Evolutionary conservation across 495 filamentous ascomycete species (phyloP), one percentile per base, ranked within the genome.

Genomic region (Aspergillus baeticus): DNA sequence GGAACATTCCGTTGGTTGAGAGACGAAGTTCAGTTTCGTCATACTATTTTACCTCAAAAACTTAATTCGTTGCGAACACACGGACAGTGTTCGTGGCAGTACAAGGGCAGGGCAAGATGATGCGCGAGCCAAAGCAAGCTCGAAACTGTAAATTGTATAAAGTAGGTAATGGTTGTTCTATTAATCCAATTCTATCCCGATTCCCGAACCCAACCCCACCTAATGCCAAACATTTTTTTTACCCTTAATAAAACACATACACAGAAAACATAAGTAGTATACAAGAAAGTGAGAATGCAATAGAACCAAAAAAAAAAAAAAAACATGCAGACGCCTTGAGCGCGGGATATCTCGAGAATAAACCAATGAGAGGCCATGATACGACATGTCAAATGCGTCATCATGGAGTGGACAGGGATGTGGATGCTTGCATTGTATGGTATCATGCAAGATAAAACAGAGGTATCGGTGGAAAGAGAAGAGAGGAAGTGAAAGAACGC

Each of bases 261-360:
- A 29, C 14, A 14, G 15, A n/a, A n/a, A n/a, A n/a, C n/a, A 31
- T n/a, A 41, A 15, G 11, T 41, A 52, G 6, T 14, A 51, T 22
- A 52, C 36, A 52, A 52, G 49, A 52, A 52, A 22, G 15, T 29
- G 41, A 38, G 17, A 41, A 52, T 37, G 18, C n/a, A 51, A 51
- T n/a, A n/a, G n/a, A 51, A 13, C 10, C 11, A 11, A 33, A 34
- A 22, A 20, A 38, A 38, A 11, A 10, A 29, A 21, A 14, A 11
- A 41, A 14, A 31, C 20, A 22, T 22, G 33, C 47, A 50, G 15
- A 50, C 20, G 47, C 47, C 37, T 38, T 23, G 17, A 50, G 47
- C 20, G 47, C 34, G 47, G 49, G 49, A 52, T 52, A 52, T 52
- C 49, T 52, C 49, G 14, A 34, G 22, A 31, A 26, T 31, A 1